Conservation (phyloP, 2,329 filamentous ascomycete species). For the Fusarium metavorans region DNA sequence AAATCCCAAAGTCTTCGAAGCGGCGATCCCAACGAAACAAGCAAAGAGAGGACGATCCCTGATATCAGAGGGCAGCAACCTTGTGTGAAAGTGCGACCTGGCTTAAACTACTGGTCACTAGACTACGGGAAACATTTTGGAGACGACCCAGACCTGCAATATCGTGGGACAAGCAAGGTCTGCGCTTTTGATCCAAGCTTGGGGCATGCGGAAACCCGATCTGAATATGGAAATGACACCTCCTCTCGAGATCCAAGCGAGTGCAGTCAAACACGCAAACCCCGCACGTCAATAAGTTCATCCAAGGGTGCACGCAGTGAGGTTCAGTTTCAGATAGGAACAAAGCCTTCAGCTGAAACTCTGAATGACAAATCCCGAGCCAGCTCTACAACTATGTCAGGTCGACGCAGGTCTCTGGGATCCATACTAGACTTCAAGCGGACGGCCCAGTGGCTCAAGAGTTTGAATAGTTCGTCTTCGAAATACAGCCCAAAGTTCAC, state of each 20-base stretch:
- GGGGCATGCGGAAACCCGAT: not conserved
- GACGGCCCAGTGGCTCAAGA: conserved; percentile 51
- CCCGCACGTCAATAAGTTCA: not conserved
- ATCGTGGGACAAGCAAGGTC: conserved; percentile 27
- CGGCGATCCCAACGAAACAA: conserved; percentile 21
- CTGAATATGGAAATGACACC: not conserved
- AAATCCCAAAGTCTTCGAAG: conserved; percentile 28
- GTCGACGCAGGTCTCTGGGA: conserved; percentile 42
- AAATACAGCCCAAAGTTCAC: conserved; percentile 46
- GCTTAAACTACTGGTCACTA: conserved; percentile 28
- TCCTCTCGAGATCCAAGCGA: not conserved
- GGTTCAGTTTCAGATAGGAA: conserved; percentile 3
- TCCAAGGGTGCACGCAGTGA: not conserved
- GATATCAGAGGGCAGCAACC: conserved; percentile 36
- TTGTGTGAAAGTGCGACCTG: conserved; percentile 44
- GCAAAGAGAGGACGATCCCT: conserved; percentile 24
- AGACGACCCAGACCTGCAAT: not conserved
- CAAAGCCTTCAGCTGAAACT: conserved; percentile 10
- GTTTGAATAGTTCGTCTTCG: conserved; percentile 45
- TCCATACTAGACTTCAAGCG: conserved; percentile 50
- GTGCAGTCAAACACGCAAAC: not conserved
- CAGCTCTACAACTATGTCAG: conserved; percentile 15
- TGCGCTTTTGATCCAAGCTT: conserved; percentile 23
- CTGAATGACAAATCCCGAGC: not conserved
- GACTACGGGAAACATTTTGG: conserved; percentile 9